Evolutionary conservation across 176 grass and related monocot genomes (phyloP), one percentile per base, ranked within the genome.

Genomic region (Puccinellia tenuiflora): DNA sequence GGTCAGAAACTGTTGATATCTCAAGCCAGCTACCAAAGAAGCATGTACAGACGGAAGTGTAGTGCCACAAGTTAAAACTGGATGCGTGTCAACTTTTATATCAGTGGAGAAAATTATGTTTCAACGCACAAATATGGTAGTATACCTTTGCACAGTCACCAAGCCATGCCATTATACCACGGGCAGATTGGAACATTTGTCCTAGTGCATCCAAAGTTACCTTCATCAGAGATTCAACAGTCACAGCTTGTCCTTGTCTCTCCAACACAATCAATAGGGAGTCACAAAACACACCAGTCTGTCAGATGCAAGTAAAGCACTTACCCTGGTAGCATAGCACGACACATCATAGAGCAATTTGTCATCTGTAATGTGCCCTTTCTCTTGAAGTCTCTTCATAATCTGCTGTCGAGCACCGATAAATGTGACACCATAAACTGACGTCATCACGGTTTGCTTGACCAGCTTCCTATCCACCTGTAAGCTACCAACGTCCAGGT

Each of bases 381-480:
- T 98, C 90, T 98, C 95, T 84, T 89, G 89, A 45, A 98, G 75
- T 80, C 95, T 93, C 82, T 86, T 94, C 60, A 80, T 86, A 65
- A 98, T 98, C 80, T 98, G 95, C 75, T 92, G 88, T 79, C 95
- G 92, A 29, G 95, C 95, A 86, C 95, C 95, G 79, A 95, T 83
- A 88, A 84, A 95, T 61, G 95, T 98, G 72, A 98, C 95, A 86
- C 95, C 95, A 89, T 98, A 98, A 71, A 98, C 96, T 79, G 96
- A 98, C 21, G 96, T 98, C 96, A 98, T 98, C 51, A 98, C 96
- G 24, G 96, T 98, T 77, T 98, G 96, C 91, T 98, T 98, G 18
- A 98, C 96, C 76, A 98, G 87, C 79, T 94, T 98, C 81, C 96
- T 92, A 90, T 98, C 96, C 79, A 98, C 96, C 96, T 98, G 93